phyloP scores from a whole-genome alignment of 164 flowering plant species.

The Liriodendron chinense region DNA sequence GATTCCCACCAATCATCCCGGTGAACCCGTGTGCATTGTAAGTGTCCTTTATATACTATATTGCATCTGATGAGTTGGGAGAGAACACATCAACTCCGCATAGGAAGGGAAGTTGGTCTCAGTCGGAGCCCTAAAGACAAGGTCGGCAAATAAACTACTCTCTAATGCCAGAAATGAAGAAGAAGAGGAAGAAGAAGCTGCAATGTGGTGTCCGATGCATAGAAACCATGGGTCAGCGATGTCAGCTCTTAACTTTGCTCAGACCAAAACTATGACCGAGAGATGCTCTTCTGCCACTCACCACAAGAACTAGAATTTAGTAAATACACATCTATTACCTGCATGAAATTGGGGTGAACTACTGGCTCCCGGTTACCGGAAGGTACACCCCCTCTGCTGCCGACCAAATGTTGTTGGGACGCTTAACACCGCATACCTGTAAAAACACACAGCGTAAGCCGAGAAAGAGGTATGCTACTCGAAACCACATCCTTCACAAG shows the following conservation, averaged over 20 bases:
- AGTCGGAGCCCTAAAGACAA: too few species aligned
- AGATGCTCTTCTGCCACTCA: not conserved
- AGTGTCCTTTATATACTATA: too few species aligned
- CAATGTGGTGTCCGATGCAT: not conserved
- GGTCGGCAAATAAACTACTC: too few species aligned
- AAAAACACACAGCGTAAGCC: not conserved
- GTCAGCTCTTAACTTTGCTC: not conserved
- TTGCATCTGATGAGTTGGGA: too few species aligned
- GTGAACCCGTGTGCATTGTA: too few species aligned
- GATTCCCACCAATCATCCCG: too few species aligned
- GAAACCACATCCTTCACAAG: not conserved
- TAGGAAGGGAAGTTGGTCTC: too few species aligned
- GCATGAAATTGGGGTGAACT: conserved; percentile 1
- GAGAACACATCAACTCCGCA: too few species aligned
- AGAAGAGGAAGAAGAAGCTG: too few species aligned
- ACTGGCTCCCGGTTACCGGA: conserved; percentile 47
- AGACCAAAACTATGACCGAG: not conserved
- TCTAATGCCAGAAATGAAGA: too few species aligned
- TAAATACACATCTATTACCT: not conserved
- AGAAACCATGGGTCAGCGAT: not conserved
- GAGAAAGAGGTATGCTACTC: not conserved
- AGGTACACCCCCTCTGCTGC: conserved; percentile 95
- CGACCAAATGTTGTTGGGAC: conserved; percentile 86
- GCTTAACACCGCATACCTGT: conserved; percentile 92
- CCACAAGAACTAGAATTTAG: not conserved